phyloP scores from a whole-genome alignment of 2,329 filamentous ascomycete species.

The Cordyceps farinosa region DNA sequence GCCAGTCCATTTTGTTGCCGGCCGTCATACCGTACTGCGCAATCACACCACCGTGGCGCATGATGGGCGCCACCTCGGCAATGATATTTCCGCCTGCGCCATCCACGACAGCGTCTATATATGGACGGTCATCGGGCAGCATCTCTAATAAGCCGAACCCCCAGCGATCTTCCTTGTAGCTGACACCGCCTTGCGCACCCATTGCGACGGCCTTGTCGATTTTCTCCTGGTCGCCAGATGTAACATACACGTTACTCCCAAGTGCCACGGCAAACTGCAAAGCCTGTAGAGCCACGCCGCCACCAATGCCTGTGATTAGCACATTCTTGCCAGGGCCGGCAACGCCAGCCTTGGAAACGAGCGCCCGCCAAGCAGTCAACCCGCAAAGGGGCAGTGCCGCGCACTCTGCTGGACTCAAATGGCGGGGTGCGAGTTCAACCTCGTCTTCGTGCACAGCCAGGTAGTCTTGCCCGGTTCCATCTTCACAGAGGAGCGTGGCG shows the following conservation, averaged over 20 bases:
- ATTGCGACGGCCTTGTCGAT: conserved; percentile 66
- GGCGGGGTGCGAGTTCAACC: conserved; percentile 70
- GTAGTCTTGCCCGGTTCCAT: conserved; percentile 72
- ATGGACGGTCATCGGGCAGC: conserved; percentile 63
- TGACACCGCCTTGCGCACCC: conserved; percentile 76
- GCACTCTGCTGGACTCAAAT: conserved; percentile 69
- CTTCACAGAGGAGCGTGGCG: conserved; percentile 55
- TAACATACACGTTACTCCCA: conserved; percentile 76
- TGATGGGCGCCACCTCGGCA: conserved; percentile 58
- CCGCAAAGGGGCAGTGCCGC: conserved; percentile 83
- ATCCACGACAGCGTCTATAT: conserved; percentile 80
- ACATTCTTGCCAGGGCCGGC: conserved; percentile 66
- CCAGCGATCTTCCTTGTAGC: conserved; percentile 76
- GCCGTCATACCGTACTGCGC: conserved; percentile 89
- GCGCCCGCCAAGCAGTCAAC: conserved; percentile 81
- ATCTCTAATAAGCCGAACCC: conserved; percentile 66
- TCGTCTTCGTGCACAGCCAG: conserved; percentile 66
- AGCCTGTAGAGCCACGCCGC: conserved; percentile 81
- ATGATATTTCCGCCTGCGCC: conserved; percentile 85
- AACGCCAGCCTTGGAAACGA: conserved; percentile 72
- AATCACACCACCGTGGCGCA: conserved; percentile 83
- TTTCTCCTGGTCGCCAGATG: conserved; percentile 70
- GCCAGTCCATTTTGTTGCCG: conserved; percentile 78
- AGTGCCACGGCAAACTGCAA: conserved; percentile 73
- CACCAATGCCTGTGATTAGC: conserved; percentile 86